Percentiles rank a stretch among this genome's conserved stretches.
Conservation (phyloP, 1,284 basidiomycete genomes). For the Cutaneotrichosporon dermatis region DNA sequence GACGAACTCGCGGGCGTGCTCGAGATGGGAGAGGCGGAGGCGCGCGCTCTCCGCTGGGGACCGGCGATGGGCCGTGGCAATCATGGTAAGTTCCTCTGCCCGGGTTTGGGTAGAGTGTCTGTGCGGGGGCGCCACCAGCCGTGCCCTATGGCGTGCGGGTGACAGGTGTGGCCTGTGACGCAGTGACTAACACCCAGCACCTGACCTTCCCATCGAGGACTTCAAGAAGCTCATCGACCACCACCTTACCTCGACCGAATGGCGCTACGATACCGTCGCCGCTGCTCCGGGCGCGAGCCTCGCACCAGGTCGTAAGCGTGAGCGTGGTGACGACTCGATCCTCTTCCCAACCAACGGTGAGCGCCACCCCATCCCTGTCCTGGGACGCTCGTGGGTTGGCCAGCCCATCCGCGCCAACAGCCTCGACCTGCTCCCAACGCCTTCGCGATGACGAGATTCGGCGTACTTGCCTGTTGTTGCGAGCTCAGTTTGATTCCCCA, state of each 20-base stretch:
- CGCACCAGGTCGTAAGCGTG: too few relatives aligned
- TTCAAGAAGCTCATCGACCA: constrained; percentile 34
- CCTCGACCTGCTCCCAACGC: too few relatives aligned
- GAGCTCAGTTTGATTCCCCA: too few relatives aligned
- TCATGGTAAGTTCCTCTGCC: constrained; percentile 9
- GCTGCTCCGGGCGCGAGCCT: too few relatives aligned
- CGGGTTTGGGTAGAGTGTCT: too few relatives aligned
- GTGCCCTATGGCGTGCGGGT: too few relatives aligned
- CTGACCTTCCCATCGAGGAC: constrained; percentile 22
- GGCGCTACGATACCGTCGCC: constrained; percentile 28
- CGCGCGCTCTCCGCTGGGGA: constrained; percentile 36
- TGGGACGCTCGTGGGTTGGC: constrained; percentile 17
- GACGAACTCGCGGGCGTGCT: constrained; percentile 42
- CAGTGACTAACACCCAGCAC: constrained; percentile 7
- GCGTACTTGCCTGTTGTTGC: too few relatives aligned
- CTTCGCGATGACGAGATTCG: too few relatives aligned
- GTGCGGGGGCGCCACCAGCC: too few relatives aligned
- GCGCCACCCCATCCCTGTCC: constrained; percentile 26
- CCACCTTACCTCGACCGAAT: constrained; percentile 35
- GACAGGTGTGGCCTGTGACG: too few relatives aligned
- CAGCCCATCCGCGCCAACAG: background rate
- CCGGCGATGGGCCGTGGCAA: constrained; percentile 20
- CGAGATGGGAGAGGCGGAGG: constrained; percentile 40
- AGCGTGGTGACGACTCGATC: background rate
- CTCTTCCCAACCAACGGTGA: background rate